A percentile compares a stretch with the other conserved stretches of the same genome.
These are phyloP conservation scores for Podospora australis DNA, from an alignment of 495 filamentous ascomycete genomes.

Conservation along the genomic window DNA sequence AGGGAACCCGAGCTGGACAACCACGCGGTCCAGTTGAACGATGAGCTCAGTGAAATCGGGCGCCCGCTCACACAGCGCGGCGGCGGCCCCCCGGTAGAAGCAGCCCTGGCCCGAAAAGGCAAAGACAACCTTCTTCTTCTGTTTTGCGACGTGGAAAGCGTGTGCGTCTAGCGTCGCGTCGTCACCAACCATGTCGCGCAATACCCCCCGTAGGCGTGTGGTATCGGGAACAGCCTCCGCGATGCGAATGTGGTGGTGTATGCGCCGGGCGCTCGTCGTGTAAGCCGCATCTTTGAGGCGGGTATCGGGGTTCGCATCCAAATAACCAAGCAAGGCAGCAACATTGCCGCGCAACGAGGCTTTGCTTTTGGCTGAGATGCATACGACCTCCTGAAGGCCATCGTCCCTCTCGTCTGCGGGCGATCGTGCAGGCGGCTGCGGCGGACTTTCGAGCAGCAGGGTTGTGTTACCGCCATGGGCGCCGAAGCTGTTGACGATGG, in stretches of 20 bases:
- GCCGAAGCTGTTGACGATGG: conserved; percentile 67
- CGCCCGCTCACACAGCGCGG: conserved; percentile 59
- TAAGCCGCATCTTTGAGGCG: conserved; percentile 60
- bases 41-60: conserved; percentile 63
- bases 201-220: no score
- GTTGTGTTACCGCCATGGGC: conserved; percentile 63
- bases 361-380: conserved; percentile 54
- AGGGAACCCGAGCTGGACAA: conserved; percentile 61
- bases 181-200: no score
- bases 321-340: conserved; percentile 43
- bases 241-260: conserved; percentile 72
- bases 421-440: conserved; percentile 23
- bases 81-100: conserved; percentile 60
- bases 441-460: conserved; percentile 54
- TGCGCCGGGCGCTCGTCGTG: conserved; percentile 72
- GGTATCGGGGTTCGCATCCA: conserved; percentile 47
- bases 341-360: conserved; percentile 48
- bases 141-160: conserved; percentile 39
- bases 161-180: conserved; percentile 41
- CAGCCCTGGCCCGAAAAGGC: conserved; percentile 70
- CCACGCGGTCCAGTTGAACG: conserved; percentile 62
- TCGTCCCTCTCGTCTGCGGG: conserved; percentile 35
- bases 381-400: conserved; percentile 47
- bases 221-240: conserved; percentile 51
- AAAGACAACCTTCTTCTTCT: conserved; percentile 54